Conservation (phyloP, 108 stramenopile genomes). For the Cyclotella sp. region DNA sequence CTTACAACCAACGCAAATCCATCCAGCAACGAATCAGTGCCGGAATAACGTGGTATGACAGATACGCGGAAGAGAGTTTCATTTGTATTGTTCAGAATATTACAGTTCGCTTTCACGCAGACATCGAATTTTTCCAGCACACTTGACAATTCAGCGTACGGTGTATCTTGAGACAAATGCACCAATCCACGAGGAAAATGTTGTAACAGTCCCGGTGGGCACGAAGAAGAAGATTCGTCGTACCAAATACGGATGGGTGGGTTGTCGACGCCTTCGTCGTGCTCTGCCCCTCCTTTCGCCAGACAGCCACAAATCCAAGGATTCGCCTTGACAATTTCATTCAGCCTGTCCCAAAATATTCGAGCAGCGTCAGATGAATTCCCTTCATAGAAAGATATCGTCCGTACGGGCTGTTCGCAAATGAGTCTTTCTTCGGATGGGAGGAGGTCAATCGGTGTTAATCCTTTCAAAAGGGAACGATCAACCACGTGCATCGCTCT, state of each 20-base stretch:
- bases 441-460: constrained; percentile 41
- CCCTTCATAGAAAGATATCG: constrained; percentile 39
- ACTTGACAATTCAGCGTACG: constrained; percentile 6
- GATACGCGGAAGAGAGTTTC: constrained; percentile 22
- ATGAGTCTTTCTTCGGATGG: constrained; percentile 44
- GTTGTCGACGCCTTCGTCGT: constrained; percentile 1
- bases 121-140: constrained; percentile 3
- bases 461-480: constrained; percentile 27
- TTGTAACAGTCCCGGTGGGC: constrained; percentile 14
- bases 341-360: constrained; percentile 14
- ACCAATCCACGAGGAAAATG: constrained; percentile 16
- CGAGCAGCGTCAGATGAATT: constrained; percentile 18
- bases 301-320: constrained; percentile 48
- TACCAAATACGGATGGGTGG: constrained; percentile 20
- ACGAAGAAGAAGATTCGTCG: constrained; percentile 1
- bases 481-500: background rate
- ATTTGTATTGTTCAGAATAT: constrained; percentile 11
- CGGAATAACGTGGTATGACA: constrained; percentile 17
- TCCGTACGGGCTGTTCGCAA: constrained; percentile 38
- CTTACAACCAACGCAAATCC: constrained; percentile 47
- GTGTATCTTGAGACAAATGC: background rate
- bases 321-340: constrained; percentile 39
- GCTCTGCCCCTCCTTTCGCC: background rate
- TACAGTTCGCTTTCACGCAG: constrained; percentile 14
- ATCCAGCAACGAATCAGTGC: background rate